These are phyloP conservation scores for Teunomyces aglyptinius DNA, from an alignment of 805 yeast species.

Conservation along the genomic window DNA sequence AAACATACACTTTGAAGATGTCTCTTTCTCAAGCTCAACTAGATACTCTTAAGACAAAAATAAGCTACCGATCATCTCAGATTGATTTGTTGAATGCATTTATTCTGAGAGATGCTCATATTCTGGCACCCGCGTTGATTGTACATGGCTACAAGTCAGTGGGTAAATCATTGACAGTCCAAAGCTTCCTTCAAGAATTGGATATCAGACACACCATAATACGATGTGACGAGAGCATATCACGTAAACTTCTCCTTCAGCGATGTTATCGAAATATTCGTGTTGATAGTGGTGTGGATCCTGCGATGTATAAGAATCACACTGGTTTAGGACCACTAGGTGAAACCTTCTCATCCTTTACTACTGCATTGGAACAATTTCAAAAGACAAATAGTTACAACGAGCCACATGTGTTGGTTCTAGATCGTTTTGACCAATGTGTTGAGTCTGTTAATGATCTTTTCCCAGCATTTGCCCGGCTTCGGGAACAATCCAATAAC, in stretches of 20 bases:
- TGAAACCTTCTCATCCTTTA: conserved; percentile 41
- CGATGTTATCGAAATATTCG: conserved; percentile 38
- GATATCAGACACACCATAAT: conserved; percentile 29
- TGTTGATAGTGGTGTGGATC: conserved; percentile 33
- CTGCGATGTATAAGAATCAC: conserved; percentile 10
- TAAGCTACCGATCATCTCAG: conserved; percentile 34
- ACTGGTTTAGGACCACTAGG: conserved; percentile 29
- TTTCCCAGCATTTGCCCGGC: conserved; percentile 36
- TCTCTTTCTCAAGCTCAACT: not conserved
- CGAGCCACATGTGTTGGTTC: conserved; percentile 41
- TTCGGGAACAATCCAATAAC: conserved; percentile 42
- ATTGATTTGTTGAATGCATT: conserved; percentile 34
- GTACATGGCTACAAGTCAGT: conserved; percentile 50
- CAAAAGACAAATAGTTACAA: conserved; percentile 26
- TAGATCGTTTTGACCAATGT: conserved; percentile 49
- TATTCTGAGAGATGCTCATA: conserved; percentile 23
- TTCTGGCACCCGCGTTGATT: conserved; percentile 36
- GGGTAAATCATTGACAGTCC: conserved; percentile 46
- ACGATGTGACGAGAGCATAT: conserved; percentile 46
- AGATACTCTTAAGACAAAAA: conserved; percentile 7
- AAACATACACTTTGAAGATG: not conserved
- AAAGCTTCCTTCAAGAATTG: conserved; percentile 26
- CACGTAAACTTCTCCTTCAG: conserved; percentile 41
- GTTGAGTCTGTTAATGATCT: conserved; percentile 43
- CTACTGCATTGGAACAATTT: conserved; percentile 41